Evolutionary conservation across 164 flowering plant genomes (phyloP).

Genomic region (Chimonanthus praecox): DNA sequence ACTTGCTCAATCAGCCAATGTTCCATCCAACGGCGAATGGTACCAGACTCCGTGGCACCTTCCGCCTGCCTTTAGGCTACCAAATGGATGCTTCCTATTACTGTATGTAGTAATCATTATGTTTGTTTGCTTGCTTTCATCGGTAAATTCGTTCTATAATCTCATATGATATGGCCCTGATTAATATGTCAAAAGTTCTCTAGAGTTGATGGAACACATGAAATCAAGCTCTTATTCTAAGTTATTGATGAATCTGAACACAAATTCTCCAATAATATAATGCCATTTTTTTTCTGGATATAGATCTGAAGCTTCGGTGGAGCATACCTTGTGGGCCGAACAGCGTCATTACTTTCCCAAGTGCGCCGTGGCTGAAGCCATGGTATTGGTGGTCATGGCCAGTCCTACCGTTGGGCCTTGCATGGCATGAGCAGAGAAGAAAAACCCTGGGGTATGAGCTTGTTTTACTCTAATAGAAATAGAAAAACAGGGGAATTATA

Average conservation of each 20-base stretch:
- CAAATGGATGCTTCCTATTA: slow-evolving; percentile 98
- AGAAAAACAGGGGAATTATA: too few species aligned
- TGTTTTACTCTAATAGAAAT: too few species aligned
- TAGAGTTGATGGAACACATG: too few species aligned
- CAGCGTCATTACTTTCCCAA: slow-evolving; percentile 92
- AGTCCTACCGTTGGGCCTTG: slow-evolving; percentile 77
- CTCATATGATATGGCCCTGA: too few species aligned
- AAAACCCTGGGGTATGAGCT: slow-evolving; percentile 65
- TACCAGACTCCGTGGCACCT: slow-evolving; percentile 58
- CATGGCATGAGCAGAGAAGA: slow-evolving; percentile 79
- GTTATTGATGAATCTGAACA: too few species aligned
- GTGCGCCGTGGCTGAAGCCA: slow-evolving; percentile 87
- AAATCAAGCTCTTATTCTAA: too few species aligned
- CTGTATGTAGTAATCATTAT: slow-evolving; percentile 36
- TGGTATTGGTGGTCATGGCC: slow-evolving; percentile 99
- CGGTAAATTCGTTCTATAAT: neutral
- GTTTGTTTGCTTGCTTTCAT: neutral
- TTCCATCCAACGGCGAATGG: slow-evolving; percentile 75
- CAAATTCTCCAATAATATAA: neutral
- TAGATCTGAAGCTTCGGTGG: slow-evolving; percentile 85
- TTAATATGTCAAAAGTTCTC: too few species aligned
- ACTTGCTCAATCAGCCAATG: slow-evolving; percentile 77
- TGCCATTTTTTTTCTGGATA: neutral
- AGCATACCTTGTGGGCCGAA: slow-evolving; percentile 88
- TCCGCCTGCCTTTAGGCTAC: slow-evolving; percentile 88